Conservation (phyloP, 2,329 filamentous ascomycete genomes). For the Neopestalotiopsis sp. region DNA sequence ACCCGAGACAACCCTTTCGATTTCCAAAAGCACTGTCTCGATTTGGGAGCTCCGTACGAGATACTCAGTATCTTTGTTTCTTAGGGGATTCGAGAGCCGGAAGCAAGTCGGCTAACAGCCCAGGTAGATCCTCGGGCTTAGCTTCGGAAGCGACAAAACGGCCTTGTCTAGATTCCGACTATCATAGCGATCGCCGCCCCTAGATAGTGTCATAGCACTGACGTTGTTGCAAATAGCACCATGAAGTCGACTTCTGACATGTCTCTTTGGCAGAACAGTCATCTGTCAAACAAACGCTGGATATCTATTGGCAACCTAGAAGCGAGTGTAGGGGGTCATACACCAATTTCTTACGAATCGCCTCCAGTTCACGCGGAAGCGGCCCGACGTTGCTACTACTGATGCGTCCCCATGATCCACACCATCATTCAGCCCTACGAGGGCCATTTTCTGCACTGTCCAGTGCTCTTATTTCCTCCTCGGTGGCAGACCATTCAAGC, state of each 20-base stretch:
- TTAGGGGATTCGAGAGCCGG: neutral
- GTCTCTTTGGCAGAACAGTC: too few species aligned
- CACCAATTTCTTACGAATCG: neutral
- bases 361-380: neutral
- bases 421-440: conserved; percentile 21
- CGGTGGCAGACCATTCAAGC: neutral
- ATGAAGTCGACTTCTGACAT: too few species aligned
- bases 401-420: conserved; percentile 5
- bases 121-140: neutral
- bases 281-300: neutral
- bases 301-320: neutral
- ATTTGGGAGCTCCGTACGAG: neutral
- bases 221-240: neutral
- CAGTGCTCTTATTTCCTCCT: neutral
- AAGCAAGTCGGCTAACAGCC: neutral
- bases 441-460: conserved; percentile 14
- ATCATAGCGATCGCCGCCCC: neutral
- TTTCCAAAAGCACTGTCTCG: neutral
- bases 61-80: neutral
- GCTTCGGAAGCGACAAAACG: neutral
- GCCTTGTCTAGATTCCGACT: neutral
- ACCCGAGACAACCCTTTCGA: neutral
- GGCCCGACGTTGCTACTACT: neutral
- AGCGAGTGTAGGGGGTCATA: neutral
- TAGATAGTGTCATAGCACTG: neutral